phyloP scores from a whole-genome alignment of 2,329 filamentous ascomycete species.

The Neocatenulostroma microsporum region DNA sequence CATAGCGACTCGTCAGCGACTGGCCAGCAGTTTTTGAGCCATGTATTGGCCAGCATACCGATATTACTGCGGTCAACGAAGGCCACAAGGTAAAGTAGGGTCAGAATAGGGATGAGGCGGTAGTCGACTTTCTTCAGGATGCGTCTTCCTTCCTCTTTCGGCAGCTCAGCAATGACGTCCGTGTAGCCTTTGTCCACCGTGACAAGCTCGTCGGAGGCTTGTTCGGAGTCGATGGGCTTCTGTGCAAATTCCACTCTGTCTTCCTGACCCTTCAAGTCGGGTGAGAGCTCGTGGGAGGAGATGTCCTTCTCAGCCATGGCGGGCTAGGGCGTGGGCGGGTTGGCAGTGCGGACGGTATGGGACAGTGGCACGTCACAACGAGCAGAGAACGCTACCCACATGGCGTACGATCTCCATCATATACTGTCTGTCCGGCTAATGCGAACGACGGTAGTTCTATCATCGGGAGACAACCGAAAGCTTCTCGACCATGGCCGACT shows the following conservation, averaged over 20 bases:
- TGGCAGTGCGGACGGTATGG: no score
- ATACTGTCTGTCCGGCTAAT: no score
- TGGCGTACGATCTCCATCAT: no score
- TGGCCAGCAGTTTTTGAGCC: neutral
- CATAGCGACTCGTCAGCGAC: no score
- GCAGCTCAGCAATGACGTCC: slow-evolving; percentile 6
- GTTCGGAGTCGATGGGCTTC: slow-evolving; percentile 1
- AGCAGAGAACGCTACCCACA: no score
- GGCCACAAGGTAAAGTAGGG: slow-evolving; percentile 44
- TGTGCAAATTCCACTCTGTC: slow-evolving; percentile 2
- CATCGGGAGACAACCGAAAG: no score
- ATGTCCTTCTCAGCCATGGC: no score
- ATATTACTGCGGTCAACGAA: slow-evolving; percentile 43
- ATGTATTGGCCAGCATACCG: slow-evolving; percentile 3
- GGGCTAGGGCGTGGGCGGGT: no score
- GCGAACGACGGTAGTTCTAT: no score
- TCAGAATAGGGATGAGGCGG: slow-evolving; percentile 32
- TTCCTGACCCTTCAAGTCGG: neutral
- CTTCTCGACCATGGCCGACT: no score
- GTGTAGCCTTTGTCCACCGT: slow-evolving; percentile 9
- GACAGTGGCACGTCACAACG: no score
- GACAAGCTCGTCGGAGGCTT: slow-evolving; percentile 6
- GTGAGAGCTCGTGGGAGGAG: neutral
- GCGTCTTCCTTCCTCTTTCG: slow-evolving; percentile 23
- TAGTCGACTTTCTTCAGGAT: slow-evolving; percentile 31